Percentiles rank a stretch among this genome's conserved stretches.
phyloP scores from a whole-genome alignment of 208 protist genomes.

The Trypanosoma grayi region DNA sequence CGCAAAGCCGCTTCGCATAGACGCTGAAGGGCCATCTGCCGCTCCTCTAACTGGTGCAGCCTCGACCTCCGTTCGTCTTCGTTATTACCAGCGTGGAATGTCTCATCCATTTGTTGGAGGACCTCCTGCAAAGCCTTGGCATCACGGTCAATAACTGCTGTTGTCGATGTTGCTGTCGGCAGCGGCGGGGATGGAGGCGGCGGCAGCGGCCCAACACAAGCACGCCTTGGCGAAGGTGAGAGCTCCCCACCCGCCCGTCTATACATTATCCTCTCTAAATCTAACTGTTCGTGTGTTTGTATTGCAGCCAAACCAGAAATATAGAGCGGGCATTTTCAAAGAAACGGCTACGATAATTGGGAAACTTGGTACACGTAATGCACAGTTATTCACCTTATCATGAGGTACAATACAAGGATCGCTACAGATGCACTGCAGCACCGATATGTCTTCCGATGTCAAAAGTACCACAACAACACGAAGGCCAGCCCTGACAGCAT shows the following conservation, averaged over 20 bases:
- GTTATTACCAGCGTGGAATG: conserved; percentile 16
- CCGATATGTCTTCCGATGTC: no score
- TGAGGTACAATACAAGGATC: no score
- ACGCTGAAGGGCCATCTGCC: conserved; percentile 48
- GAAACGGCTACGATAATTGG: no score
- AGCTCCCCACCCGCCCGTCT: background rate
- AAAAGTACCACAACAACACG: no score
- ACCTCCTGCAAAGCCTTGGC: conserved; percentile 17
- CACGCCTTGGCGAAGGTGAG: conserved; percentile 5
- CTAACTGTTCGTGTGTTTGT: no score
- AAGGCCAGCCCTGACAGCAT: no score
- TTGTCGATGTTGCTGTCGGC: background rate
- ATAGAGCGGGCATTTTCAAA: no score
- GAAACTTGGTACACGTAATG: no score
- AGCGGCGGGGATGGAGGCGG: background rate
- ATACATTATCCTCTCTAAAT: conserved; percentile 6
- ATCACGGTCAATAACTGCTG: conserved; percentile 19
- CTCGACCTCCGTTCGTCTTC: conserved; percentile 24
- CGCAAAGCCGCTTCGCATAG: conserved; percentile 64
- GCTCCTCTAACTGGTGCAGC: conserved; percentile 54
- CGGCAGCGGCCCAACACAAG: background rate
- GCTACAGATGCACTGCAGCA: no score
- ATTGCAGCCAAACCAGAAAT: background rate
- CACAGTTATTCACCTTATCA: no score
- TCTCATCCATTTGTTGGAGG: conserved; percentile 27